These are phyloP conservation scores for Aristolochia fimbriata DNA, from an alignment of 164 flowering plant species.

Conservation along the genomic window DNA sequence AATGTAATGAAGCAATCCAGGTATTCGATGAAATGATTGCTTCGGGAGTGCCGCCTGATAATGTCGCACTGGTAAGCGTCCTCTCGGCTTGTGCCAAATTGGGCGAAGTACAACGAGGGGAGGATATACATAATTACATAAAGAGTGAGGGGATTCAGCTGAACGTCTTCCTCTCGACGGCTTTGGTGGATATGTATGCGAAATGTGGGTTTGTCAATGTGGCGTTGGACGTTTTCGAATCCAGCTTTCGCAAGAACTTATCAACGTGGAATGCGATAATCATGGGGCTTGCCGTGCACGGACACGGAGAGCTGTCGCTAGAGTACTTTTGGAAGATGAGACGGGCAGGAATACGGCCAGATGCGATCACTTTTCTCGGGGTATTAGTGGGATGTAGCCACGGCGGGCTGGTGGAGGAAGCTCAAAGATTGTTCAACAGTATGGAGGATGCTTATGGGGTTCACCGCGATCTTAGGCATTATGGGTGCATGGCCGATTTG, in stretches of 20 bases:
- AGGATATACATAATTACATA: constrained; percentile 35
- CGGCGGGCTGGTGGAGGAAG: constrained; percentile 48
- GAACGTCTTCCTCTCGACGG: constrained; percentile 43
- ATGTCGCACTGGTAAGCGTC: constrained; percentile 33
- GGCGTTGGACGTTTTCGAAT: constrained; percentile 44
- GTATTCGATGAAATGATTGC: constrained; percentile 40
- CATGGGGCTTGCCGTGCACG: constrained; percentile 66
- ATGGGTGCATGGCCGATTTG: constrained; percentile 82
- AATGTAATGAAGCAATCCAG: constrained; percentile 31
- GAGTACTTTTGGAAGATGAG: constrained; percentile 46
- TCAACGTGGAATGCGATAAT: constrained; percentile 81
- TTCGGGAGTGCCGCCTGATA: constrained; percentile 30
- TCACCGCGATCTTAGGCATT: constrained; percentile 55
- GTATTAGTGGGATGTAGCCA: constrained; percentile 75
- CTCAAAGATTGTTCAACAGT: constrained; percentile 33
- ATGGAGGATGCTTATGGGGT: constrained; percentile 57
- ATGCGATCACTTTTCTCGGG: constrained; percentile 55
- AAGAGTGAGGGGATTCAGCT: constrained; percentile 18
- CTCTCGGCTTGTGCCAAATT: constrained; percentile 71
- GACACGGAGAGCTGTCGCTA: constrained; percentile 29
- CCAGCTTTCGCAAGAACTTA: constrained; percentile 33
- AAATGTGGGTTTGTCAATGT: constrained; percentile 62
- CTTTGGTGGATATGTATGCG: constrained; percentile 67
- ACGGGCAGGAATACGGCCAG: constrained; percentile 39
- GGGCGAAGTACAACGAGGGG: constrained; percentile 50